Evolutionary conservation across 2,329 filamentous ascomycete species (phyloP), one percentile per base, ranked within the genome.

Genomic region (Diaporthe nobilis): DNA sequence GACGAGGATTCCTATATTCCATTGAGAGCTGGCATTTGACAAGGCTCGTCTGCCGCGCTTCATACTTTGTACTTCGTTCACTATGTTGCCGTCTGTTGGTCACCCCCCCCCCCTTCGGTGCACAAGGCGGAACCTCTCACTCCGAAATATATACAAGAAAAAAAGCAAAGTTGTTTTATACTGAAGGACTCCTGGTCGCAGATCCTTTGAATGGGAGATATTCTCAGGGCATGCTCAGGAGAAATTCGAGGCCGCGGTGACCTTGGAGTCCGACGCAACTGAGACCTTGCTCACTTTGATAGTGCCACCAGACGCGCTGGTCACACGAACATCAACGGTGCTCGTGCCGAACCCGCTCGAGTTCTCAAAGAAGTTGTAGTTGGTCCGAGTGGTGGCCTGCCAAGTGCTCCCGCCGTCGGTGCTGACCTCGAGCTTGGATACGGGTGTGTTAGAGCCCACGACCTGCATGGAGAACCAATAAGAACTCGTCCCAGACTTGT

Each of bases 361-460:
- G 78, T 91, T 87, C 85, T 93, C 88, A 61, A 93, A 93, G 84
- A 87, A 93, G 86, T 93, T 90, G 81, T 91, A 91, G 39, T 84
- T 82, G 74, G 86, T 82, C 65, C 92, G 85, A 3, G 84, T 85
- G 0, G 91, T 92, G n/a, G 81, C 68, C 81, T 88, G 82, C 91
- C 91, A 93, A 20, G 88, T 90, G 72, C 79, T 86, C 25, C 91
- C 91, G 15, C 89, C 87, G 79, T 93, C 88, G 25, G 86, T 90
- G 75, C 89, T 91, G 75, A 93, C 91, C 78, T 93, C 91, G 34
- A 93, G 85, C 77, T 84, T 86, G 72, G 85, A 79, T 55, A 93
- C 87, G 22, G 87, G 86, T 76, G 89, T 85, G 81, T 92, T 92
- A 79, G 89, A 84, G 82, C 93, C 93, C 79, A 92, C 86, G 58